phyloP scores from a whole-genome alignment of 2,329 filamentous ascomycete genomes.

The Pseudocercospora fuligena region DNA sequence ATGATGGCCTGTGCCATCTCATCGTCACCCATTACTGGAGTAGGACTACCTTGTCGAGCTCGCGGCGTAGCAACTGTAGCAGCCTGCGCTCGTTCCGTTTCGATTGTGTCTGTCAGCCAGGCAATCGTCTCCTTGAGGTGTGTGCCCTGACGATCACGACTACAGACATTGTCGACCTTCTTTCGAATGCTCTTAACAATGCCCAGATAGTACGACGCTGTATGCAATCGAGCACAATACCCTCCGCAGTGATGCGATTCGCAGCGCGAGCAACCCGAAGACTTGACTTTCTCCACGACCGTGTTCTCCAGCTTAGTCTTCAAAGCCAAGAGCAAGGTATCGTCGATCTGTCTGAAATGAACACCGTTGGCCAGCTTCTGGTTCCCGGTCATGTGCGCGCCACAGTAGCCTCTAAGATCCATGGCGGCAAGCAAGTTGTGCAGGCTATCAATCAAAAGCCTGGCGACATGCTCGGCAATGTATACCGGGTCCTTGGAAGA shows the following conservation, averaged over 20 bases:
- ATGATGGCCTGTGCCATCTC: constrained; percentile 21
- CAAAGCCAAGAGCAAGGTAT: constrained; percentile 23
- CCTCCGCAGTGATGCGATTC: constrained; percentile 17
- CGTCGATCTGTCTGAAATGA: constrained; percentile 25
- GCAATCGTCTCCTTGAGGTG: constrained; percentile 12
- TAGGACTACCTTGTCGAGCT: constrained; percentile 8
- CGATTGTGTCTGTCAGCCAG: constrained; percentile 18
- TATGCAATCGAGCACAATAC: constrained; percentile 17
- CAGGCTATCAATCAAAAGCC: constrained; percentile 27
- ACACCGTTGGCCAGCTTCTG: constrained; percentile 6
- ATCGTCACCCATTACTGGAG: constrained; percentile 17
- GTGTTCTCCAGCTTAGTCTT: constrained; percentile 16
- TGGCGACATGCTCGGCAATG: constrained; percentile 27
- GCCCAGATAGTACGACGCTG: constrained; percentile 14
- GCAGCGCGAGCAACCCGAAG: constrained; percentile 14
- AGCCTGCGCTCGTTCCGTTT: constrained; percentile 14
- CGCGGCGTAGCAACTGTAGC: constrained; percentile 7
- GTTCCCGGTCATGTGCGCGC: background rate
- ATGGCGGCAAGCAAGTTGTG: constrained; percentile 25
- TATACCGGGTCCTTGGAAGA: background rate
- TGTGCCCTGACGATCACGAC: constrained; percentile 13
- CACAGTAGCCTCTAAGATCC: constrained; percentile 25
- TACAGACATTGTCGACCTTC: constrained; percentile 17
- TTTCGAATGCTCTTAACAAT: constrained; percentile 12
- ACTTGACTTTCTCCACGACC: constrained; percentile 12